phyloP scores from a whole-genome alignment of 1,284 basidiomycete species.

The Vanrija sp. region DNA sequence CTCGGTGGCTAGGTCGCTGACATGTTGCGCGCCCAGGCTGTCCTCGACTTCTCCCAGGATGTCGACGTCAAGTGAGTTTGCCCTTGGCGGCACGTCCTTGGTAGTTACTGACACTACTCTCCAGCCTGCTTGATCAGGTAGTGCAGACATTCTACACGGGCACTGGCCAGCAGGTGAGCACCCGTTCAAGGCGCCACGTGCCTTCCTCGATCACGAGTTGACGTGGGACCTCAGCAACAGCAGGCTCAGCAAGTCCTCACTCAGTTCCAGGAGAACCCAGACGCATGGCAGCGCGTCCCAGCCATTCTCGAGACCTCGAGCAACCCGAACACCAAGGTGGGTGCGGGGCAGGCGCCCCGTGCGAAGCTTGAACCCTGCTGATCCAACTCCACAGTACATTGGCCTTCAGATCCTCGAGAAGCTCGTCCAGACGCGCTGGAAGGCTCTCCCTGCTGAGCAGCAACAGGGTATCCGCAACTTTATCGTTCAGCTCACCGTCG shows the following conservation, averaged over 20 bases:
- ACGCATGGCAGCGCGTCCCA: slow-evolving; percentile 96
- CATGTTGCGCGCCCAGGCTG: slow-evolving; percentile 53
- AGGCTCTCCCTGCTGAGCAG: slow-evolving; percentile 89
- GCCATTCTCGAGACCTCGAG: slow-evolving; percentile 82
- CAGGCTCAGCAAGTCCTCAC: slow-evolving; percentile 83
- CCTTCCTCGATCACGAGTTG: not conserved
- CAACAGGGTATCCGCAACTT: slow-evolving; percentile 96
- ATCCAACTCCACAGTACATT: slow-evolving; percentile 64
- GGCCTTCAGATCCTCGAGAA: slow-evolving; percentile 92
- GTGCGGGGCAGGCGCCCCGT: slow-evolving; percentile 14
- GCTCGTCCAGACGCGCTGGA: slow-evolving; percentile 92
- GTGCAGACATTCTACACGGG: slow-evolving; percentile 78
- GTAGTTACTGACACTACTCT: not conserved
- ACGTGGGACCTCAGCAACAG: slow-evolving; percentile 67
- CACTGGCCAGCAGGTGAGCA: slow-evolving; percentile 65
- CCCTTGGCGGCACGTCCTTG: not conserved
- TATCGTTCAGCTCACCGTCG: slow-evolving; percentile 88
- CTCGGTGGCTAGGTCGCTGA: slow-evolving; percentile 12
- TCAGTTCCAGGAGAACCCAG: slow-evolving; percentile 96
- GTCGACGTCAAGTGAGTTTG: slow-evolving; percentile 62
- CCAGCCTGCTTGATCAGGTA: slow-evolving; percentile 72
- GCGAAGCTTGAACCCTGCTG: not conserved
- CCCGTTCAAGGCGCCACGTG: not conserved
- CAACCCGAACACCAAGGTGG: slow-evolving; percentile 86
- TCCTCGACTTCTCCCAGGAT: slow-evolving; percentile 81